A percentile compares a stretch with the other conserved stretches of the same genome.
phyloP scores from a whole-genome alignment of 345 rosid species.

The Psidium friedrichsthalianum region DNA sequence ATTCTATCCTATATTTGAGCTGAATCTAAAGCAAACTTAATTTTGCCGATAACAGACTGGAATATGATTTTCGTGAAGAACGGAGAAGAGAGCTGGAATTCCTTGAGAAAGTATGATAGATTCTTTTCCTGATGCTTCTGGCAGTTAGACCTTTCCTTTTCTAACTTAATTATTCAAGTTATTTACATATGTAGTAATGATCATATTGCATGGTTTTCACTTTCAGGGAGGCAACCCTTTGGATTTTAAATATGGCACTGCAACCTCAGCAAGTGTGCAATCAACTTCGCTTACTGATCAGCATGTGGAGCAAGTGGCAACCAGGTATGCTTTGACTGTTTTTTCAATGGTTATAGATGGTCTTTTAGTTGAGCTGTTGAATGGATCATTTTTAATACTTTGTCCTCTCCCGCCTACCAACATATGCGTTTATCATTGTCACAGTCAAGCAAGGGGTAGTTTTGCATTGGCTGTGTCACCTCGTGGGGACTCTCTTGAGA shows the following conservation, averaged over 20 bases:
- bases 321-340: conserved; percentile 46
- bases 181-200: not conserved
- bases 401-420: not conserved
- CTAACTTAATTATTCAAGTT: not conserved
- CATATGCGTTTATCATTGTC: not conserved
- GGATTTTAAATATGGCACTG: conserved; percentile 74
- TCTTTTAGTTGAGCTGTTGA: not conserved
- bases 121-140: not conserved
- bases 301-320: conserved; percentile 63
- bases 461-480: conserved; percentile 84
- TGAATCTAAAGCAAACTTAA: not conserved
- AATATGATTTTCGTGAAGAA: conserved; percentile 90
- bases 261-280: conserved; percentile 74
- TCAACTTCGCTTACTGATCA: conserved; percentile 84
- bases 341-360: not conserved
- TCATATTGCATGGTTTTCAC: not conserved
- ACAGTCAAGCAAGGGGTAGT: conserved; percentile 93
- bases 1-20: not conserved
- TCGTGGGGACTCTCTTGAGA: conserved; percentile 86
- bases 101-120: conserved; percentile 78
- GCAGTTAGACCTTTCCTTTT: not conserved
- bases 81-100: conserved; percentile 89
- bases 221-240: conserved; percentile 97
- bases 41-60: conserved; percentile 51
- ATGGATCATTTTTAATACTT: conserved; percentile 8